Percentiles rank a stretch among this genome's conserved stretches.
Conservation (phyloP, 352 stramenopile species). For the Globisporangium solare region DNA sequence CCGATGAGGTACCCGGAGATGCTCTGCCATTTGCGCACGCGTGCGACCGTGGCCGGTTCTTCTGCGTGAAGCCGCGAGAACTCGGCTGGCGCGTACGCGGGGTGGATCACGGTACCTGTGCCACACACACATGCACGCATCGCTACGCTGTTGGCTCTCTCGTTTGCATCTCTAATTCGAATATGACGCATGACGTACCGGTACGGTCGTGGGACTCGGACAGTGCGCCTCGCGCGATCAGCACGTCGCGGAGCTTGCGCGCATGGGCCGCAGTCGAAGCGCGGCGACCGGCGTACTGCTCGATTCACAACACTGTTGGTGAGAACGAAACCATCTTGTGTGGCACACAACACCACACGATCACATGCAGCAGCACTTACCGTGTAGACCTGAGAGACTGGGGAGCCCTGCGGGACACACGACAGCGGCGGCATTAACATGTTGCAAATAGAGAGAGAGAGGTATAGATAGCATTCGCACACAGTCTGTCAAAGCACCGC, state of each 20-base stretch:
- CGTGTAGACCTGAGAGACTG: slow-evolving; percentile 78
- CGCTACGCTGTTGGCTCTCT: no score
- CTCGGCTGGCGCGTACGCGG: slow-evolving; percentile 86
- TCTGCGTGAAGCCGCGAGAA: slow-evolving; percentile 81
- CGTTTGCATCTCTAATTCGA: no score
- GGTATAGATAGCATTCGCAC: no score
- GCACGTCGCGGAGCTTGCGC: slow-evolving; percentile 39
- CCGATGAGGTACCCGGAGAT: slow-evolving; percentile 86
- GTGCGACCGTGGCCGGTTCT: slow-evolving; percentile 30
- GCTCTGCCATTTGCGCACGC: slow-evolving; percentile 84
- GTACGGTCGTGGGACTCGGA: slow-evolving; percentile 69
- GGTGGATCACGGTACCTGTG: slow-evolving; percentile 74
- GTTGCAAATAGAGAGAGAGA: no score
- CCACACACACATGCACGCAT: background rate
- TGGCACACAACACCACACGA: no score
- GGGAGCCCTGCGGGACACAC: slow-evolving; percentile 25
- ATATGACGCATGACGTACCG: slow-evolving; percentile 16
- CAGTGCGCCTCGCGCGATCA: slow-evolving; percentile 31
- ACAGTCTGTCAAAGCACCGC: background rate
- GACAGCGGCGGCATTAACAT: background rate
- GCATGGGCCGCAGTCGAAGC: slow-evolving; percentile 42
- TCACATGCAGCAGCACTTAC: slow-evolving; percentile 16
- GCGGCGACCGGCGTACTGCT: slow-evolving; percentile 55
- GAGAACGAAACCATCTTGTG: slow-evolving; percentile 21
- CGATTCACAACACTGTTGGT: background rate